phyloP scores from a whole-genome alignment of 2,329 filamentous ascomycete species.

The Botryotinia calthae region DNA sequence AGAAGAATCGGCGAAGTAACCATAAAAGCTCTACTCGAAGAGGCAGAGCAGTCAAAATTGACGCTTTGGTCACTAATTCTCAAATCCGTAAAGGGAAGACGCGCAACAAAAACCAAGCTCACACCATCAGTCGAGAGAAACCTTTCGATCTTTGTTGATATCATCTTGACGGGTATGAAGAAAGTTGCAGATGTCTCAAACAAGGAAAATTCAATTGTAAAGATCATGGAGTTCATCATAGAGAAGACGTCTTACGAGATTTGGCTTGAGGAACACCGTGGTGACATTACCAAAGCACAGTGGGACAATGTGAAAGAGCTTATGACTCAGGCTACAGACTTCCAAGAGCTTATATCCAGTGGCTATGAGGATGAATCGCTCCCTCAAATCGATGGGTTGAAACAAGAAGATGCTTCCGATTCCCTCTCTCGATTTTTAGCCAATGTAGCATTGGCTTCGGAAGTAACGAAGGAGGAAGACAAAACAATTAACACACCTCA shows the following conservation, averaged over 20 bases:
- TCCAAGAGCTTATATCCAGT: conserved; percentile 42
- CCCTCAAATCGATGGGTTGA: conserved; percentile 67
- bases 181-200: conserved; percentile 45
- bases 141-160: conserved; percentile 55
- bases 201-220: conserved; percentile 32
- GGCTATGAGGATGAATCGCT: conserved; percentile 52
- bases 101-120: conserved; percentile 52
- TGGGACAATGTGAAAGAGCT: conserved; percentile 92
- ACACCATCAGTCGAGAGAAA: conserved; percentile 54
- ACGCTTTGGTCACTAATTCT: conserved; percentile 77
- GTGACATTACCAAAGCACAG: conserved; percentile 71
- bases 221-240: conserved; percentile 52
- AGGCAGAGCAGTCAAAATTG: conserved; percentile 67
- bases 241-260: conserved; percentile 69
- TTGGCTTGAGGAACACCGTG: conserved; percentile 69
- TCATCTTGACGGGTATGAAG: conserved; percentile 56
- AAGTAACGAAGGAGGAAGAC: conserved; percentile 64
- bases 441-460: conserved; percentile 82
- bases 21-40: conserved; percentile 68
- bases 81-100: conserved; percentile 52
- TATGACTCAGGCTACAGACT: conserved; percentile 74
- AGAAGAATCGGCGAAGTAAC: conserved; percentile 79
- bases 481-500: conserved; percentile 56
- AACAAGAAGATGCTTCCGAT: conserved; percentile 64
- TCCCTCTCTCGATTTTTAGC: conserved; percentile 77